Conservation (phyloP, 2,329 filamentous ascomycete genomes). For the Penicillium sp. region DNA sequence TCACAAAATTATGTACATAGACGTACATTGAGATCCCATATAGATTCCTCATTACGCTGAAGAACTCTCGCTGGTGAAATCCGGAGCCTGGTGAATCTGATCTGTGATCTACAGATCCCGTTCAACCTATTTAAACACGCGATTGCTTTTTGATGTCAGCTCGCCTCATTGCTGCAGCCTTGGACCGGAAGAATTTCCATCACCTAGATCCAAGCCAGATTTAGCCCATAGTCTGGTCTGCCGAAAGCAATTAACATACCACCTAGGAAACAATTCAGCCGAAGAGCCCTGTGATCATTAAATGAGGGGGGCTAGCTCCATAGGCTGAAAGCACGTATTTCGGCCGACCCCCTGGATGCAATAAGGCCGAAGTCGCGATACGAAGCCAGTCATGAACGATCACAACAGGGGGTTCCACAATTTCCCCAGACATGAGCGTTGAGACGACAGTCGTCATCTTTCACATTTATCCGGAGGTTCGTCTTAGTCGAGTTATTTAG, state of each 20-base stretch:
- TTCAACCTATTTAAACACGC: not conserved
- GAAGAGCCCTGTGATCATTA: too few relatives aligned
- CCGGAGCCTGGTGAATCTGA: not conserved
- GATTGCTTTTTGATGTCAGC: not conserved
- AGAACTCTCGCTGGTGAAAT: not conserved
- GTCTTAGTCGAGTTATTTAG: conserved; percentile 4
- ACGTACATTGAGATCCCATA: not conserved
- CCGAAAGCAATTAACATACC: not conserved
- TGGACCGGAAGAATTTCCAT: not conserved
- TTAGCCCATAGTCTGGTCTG: not conserved
- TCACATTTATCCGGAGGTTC: not conserved
- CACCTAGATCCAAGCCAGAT: not conserved
- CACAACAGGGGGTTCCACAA: not conserved
- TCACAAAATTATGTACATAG: not conserved
- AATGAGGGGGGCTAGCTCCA: not conserved
- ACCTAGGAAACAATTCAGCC: not conserved
- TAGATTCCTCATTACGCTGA: not conserved
- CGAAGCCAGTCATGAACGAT: not conserved
- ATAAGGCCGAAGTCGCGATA: not conserved
- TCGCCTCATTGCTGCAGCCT: not conserved
- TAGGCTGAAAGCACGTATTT: not conserved
- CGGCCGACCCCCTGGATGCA: not conserved
- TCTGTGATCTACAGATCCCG: not conserved
- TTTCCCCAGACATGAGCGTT: not conserved
- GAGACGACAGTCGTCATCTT: not conserved